phyloP scores from a whole-genome alignment of 2,329 filamentous ascomycete species.

The Phialocephala subalpina region DNA sequence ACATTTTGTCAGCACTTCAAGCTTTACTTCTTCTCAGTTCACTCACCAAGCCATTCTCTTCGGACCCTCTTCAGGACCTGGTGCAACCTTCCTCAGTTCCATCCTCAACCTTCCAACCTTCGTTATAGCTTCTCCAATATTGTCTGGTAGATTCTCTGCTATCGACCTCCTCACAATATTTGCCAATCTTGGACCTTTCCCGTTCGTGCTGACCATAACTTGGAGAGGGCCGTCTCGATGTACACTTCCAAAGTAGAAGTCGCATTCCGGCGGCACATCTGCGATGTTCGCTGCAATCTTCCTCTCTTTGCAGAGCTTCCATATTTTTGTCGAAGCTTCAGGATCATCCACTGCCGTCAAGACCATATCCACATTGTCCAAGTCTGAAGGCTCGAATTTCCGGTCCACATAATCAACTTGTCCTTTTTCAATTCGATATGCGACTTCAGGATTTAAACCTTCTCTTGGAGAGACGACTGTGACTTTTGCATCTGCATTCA shows the following conservation, averaged over 20 bases:
- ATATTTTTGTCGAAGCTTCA: conserved; percentile 86
- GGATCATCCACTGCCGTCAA: conserved; percentile 94
- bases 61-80: conserved; percentile 74
- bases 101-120: conserved; percentile 82
- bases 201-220: conserved; percentile 99
- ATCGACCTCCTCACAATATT: conserved; percentile 87
- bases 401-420: conserved; percentile 85
- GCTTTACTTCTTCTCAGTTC: conserved; percentile 1
- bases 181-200: conserved; percentile 90
- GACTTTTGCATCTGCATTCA: conserved; percentile 93
- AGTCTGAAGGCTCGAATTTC: conserved; percentile 84
- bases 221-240: conserved; percentile 95
- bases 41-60: conserved; percentile 90
- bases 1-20: conserved; percentile 42
- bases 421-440: conserved; percentile 76
- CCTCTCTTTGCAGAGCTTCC: conserved; percentile 88
- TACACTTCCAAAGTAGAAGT: conserved; percentile 98
- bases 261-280: conserved; percentile 94
- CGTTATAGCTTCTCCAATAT: conserved; percentile 85
- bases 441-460: conserved; percentile 89
- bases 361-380: conserved; percentile 89
- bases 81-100: conserved; percentile 81
- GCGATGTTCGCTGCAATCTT: conserved; percentile 93
- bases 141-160: conserved; percentile 75
- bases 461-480: conserved; percentile 82